These are phyloP conservation scores for Candida caryicola DNA, from an alignment of 805 yeast genomes.

Conservation along the genomic window DNA sequence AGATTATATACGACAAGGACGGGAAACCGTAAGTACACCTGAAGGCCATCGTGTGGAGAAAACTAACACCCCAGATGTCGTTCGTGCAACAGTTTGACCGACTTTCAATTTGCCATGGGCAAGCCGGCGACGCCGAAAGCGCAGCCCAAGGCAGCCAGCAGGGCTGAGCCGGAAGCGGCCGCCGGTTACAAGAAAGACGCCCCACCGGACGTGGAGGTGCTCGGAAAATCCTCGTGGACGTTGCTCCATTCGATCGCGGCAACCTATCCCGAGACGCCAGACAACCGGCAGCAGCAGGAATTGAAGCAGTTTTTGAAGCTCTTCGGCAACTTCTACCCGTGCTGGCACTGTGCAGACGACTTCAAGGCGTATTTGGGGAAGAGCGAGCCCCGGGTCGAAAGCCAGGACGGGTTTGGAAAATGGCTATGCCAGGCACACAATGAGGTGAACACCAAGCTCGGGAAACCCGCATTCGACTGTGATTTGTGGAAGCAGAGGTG, in stretches of 20 bases:
- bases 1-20: conserved; percentile 75
- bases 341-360: conserved; percentile 90
- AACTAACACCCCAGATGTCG: conserved; percentile 57
- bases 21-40: conserved; percentile 80
- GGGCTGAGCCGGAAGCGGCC: conserved; percentile 5
- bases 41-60: too few relatives aligned
- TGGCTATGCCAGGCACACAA: conserved; percentile 98
- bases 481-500: conserved; percentile 89
- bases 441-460: conserved; percentile 81
- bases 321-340: conserved; percentile 84
- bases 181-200: conserved; percentile 37
- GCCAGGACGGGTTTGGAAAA: conserved; percentile 75
- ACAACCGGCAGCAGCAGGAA: conserved; percentile 59
- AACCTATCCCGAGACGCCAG: conserved; percentile 72
- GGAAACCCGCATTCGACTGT: conserved; percentile 85
- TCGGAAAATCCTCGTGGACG: conserved; percentile 92
- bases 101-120: conserved; percentile 61
- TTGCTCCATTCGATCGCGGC: conserved; percentile 89
- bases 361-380: conserved; percentile 59
- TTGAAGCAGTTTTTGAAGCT: conserved; percentile 65
- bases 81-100: conserved; percentile 77
- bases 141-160: conserved; percentile 1
- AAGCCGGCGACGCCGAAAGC: conserved; percentile 6
- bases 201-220: conserved; percentile 81
- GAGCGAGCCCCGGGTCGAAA: conserved; percentile 54